Evolutionary conservation across 805 yeast genomes (phyloP), one percentile per base, ranked within the genome.

Genomic region (Clavispora asparagi): DNA sequence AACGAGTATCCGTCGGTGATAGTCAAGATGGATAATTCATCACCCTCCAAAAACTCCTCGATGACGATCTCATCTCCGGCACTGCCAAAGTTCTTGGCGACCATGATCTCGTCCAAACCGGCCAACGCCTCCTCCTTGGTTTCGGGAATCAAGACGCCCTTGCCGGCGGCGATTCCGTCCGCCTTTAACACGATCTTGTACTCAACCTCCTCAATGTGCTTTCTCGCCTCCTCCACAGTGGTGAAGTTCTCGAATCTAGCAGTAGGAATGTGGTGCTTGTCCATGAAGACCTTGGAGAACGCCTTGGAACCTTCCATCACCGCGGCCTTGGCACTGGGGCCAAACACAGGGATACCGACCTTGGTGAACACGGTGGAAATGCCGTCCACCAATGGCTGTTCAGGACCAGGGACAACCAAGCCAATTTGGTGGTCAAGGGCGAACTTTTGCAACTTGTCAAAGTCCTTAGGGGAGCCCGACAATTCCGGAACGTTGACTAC

Each of bases 151-250:
- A 94, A 73, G 16, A 94, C 99, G 59, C 99, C 99, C 69, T 94
- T 94, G 54, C 99, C 99, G 30, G 95, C 99, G 45, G 99, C 99
- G 56, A 94, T 81, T 47, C 99, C 99, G 46, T 92, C 90, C 17
- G 99, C 99, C 73, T 94, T 94, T 65, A 94, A 83, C 38, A 94
- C 99, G 35, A 94, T 82, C 47, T 83, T 81, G 67, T 85, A 84
- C 61, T 82, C 79, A 32, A 83, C 78, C 38, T 76, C 61, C 48
- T 76, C 73, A 47, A 92, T 76, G 65, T 87, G 90, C 38, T 74
- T 68, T 62, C 75, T 81, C 14, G 99, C 99, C 32, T 75, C 76
- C 46, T 83, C 87, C 55, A 76, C 90, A 52, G 81, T 74, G 35
- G 82, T 82, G 73, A 95, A 94, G 72, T 87, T 88, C 60, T 81